A percentile compares a stretch with the other conserved stretches of the same genome.
Conservation (phyloP, 805 yeast genomes). For the Scheffersomyces lignosus region DNA sequence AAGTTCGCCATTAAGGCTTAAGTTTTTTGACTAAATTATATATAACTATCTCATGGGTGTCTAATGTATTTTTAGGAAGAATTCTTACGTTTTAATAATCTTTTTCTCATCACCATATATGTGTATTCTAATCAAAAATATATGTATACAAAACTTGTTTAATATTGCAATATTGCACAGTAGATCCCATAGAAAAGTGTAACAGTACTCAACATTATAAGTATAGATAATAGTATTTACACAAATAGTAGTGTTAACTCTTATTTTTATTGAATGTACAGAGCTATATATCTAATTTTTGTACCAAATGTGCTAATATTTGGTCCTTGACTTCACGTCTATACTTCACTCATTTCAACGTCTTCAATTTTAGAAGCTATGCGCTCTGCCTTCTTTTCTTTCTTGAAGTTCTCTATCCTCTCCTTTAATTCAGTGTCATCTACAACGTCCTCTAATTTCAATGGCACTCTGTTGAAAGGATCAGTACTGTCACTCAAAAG, state of each 20-base stretch:
- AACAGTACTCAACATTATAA: too few relatives aligned
- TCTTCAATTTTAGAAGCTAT: conserved; percentile 9
- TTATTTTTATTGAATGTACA: too few relatives aligned
- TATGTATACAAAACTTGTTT: too few relatives aligned
- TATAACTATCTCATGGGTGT: not conserved
- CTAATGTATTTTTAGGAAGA: not conserved
- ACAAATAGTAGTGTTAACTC: too few relatives aligned
- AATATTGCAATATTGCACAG: too few relatives aligned
- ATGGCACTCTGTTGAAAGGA: conserved; percentile 93
- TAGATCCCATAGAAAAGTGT: too few relatives aligned
- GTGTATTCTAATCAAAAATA: not conserved
- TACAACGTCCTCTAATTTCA: conserved; percentile 82
- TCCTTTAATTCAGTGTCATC: conserved; percentile 71
- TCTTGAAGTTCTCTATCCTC: conserved; percentile 60
- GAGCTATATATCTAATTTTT: too few relatives aligned
- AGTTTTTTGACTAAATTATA: conserved; percentile 15
- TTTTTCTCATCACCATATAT: not conserved
- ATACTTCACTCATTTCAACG: conserved; percentile 17
- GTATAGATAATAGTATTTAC: too few relatives aligned
- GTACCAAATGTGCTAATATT: too few relatives aligned
- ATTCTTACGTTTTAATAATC: not conserved
- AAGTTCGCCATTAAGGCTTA: conserved; percentile 98
- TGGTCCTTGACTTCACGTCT: too few relatives aligned
- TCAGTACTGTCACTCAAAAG: conserved; percentile 92
- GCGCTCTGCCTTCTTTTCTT: conserved; percentile 34